Evolutionary conservation across 163 green algal genomes (phyloP).

Genomic region (Coccomyxa subellipsoidea): DNA sequence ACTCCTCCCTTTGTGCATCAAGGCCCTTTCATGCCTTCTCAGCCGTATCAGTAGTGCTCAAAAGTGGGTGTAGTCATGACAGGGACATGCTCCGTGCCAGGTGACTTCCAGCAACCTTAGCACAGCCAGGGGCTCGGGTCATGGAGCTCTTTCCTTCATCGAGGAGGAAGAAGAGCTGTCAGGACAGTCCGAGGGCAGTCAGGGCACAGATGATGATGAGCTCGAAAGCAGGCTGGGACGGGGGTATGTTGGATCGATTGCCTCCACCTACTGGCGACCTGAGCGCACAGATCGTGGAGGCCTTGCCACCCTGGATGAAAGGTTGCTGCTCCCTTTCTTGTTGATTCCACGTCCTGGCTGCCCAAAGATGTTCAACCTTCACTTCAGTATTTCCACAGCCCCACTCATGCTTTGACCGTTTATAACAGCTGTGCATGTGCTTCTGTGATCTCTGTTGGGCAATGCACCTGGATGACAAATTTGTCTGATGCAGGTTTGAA

Average conservation of each 20-base stretch:
- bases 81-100: not conserved
- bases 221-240: conserved; percentile 12
- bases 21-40: too few relatives aligned
- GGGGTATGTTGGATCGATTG: conserved; percentile 49
- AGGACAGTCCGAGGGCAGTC: not conserved
- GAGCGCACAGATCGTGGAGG: conserved; percentile 64
- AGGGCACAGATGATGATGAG: not conserved
- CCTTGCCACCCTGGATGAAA: conserved; percentile 50
- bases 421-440: too few relatives aligned
- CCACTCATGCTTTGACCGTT: too few relatives aligned
- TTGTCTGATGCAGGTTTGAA: conserved; percentile 42
- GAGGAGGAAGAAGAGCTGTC: not conserved
- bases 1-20: too few relatives aligned
- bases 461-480: not conserved
- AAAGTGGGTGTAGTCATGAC: too few relatives aligned
- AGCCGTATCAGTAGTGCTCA: too few relatives aligned
- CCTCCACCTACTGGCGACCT: conserved; percentile 70
- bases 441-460: not conserved
- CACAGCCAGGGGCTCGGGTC: not conserved
- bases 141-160: not conserved
- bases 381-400: too few relatives aligned
- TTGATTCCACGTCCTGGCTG: too few relatives aligned
- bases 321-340: conserved; percentile 8
- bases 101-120: not conserved
- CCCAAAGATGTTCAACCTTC: too few relatives aligned